These are phyloP conservation scores for Lachnellula occidentalis DNA, from an alignment of 2,329 filamentous ascomycete genomes.

Conservation along the genomic window DNA sequence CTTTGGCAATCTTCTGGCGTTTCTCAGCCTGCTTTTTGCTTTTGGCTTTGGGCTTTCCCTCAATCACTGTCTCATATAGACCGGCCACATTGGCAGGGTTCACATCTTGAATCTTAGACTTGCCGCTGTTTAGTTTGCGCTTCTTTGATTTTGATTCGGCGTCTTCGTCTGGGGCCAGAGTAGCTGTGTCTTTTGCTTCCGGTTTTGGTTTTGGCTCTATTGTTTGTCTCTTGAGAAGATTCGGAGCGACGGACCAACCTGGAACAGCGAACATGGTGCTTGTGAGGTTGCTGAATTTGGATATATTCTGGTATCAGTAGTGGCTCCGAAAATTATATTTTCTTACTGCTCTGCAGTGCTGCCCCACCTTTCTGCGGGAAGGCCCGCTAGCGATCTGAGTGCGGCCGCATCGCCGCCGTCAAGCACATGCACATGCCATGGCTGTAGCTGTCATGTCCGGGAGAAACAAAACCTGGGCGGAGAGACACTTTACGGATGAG, in stretches of 20 bases:
- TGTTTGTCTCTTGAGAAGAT: conserved; percentile 63
- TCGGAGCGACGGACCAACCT: conserved; percentile 79
- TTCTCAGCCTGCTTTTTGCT: conserved; percentile 23
- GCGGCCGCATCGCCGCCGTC: neutral
- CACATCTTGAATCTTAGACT: conserved; percentile 51
- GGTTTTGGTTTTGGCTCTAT: conserved; percentile 15
- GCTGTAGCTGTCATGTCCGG: too few species aligned
- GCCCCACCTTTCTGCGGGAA: neutral
- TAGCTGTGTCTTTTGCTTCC: conserved; percentile 16
- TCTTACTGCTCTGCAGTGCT: too few species aligned
- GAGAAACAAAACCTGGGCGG: too few species aligned
- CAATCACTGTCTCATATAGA: conserved; percentile 75
- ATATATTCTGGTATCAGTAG: neutral
- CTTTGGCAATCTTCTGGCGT: conserved; percentile 23
- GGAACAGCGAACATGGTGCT: conserved; percentile 80
- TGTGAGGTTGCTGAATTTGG: neutral
- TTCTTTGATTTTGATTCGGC: conserved; percentile 39
- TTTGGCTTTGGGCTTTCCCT: conserved; percentile 49
- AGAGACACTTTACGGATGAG: too few species aligned
- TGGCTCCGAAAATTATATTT: conserved; percentile 4
- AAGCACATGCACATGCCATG: too few species aligned
- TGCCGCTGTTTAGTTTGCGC: conserved; percentile 44
- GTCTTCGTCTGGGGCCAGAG: conserved; percentile 24
- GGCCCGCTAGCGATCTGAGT: neutral
- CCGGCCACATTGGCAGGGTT: conserved; percentile 67